Conservation (phyloP, 139 green algal species). For the Astrephomene gubernaculifera region DNA sequence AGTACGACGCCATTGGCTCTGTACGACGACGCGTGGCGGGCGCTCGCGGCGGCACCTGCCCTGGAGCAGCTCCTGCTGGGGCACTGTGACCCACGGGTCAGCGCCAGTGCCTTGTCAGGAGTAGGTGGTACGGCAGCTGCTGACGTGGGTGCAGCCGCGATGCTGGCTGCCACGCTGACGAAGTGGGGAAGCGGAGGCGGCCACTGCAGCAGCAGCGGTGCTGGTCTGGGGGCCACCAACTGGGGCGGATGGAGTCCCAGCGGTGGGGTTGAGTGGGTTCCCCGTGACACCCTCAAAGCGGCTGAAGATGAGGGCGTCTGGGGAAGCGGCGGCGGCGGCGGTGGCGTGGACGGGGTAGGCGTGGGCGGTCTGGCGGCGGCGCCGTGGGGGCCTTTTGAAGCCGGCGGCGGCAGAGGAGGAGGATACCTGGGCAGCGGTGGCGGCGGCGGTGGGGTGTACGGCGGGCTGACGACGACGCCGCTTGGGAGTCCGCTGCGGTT, state of each 20-base stretch:
- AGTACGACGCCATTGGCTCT: not conserved
- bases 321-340: no score
- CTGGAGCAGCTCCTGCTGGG: constrained; percentile 29
- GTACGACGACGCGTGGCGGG: constrained; percentile 11
- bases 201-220: no score
- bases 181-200: not conserved
- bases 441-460: not conserved
- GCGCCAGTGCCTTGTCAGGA: not conserved
- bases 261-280: no score
- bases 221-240: no score
- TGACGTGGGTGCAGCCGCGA: not conserved
- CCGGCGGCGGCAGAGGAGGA: no score
- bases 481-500: not conserved
- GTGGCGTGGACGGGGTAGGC: no score
- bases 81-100: not conserved
- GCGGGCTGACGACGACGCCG: not conserved
- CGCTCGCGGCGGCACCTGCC: constrained; percentile 4
- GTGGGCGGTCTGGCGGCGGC: no score
- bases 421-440: no score
- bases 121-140: not conserved
- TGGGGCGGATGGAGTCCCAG: not conserved
- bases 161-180: not conserved
- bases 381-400: no score
- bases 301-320: no score
- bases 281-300: no score